Conservation (phyloP, 2,329 filamentous ascomycete species). For the Decorospora gaudefroyi region DNA sequence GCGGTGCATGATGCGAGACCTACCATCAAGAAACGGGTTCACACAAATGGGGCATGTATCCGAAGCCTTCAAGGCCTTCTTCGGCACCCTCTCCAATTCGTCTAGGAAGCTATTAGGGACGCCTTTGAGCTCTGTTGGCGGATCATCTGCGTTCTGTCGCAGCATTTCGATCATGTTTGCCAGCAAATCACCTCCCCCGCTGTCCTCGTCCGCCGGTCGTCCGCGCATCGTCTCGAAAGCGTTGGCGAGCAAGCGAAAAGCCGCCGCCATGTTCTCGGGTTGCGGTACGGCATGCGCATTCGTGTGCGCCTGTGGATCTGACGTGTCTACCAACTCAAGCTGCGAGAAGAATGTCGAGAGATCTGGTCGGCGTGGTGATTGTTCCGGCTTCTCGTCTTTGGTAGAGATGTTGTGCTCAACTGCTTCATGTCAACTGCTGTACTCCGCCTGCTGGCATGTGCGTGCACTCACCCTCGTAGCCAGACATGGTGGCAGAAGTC, state of each 20-base stretch:
- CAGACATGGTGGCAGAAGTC: conserved; percentile 47
- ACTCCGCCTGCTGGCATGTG: conserved; percentile 6
- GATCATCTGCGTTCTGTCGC: conserved; percentile 60
- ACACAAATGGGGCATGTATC: conserved; percentile 65
- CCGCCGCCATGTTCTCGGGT: conserved; percentile 63
- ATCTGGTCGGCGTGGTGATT: conserved; percentile 61
- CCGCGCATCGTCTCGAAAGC: conserved; percentile 63
- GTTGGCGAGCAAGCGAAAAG: conserved; percentile 64
- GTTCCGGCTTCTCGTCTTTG: conserved; percentile 43
- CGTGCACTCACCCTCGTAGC: conserved; percentile 51
- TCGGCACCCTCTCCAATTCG: conserved; percentile 63
- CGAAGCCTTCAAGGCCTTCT: conserved; percentile 57
- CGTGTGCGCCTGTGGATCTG: conserved; percentile 54
- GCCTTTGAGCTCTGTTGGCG: conserved; percentile 64
- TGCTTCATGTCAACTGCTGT: conserved; percentile 34
- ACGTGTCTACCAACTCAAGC: conserved; percentile 62
- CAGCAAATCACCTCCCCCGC: conserved; percentile 51
- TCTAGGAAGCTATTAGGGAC: conserved; percentile 65
- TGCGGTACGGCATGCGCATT: conserved; percentile 64
- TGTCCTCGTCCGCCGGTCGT: conserved; percentile 40
- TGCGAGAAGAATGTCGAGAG: conserved; percentile 68
- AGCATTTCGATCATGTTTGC: conserved; percentile 61
- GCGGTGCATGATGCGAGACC: conserved; percentile 16
- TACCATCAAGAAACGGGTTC: conserved; percentile 64
- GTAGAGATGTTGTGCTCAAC: conserved; percentile 56